Evolutionary conservation across 1,284 basidiomycete species (phyloP).

Genomic region (Mycena sp.): DNA sequence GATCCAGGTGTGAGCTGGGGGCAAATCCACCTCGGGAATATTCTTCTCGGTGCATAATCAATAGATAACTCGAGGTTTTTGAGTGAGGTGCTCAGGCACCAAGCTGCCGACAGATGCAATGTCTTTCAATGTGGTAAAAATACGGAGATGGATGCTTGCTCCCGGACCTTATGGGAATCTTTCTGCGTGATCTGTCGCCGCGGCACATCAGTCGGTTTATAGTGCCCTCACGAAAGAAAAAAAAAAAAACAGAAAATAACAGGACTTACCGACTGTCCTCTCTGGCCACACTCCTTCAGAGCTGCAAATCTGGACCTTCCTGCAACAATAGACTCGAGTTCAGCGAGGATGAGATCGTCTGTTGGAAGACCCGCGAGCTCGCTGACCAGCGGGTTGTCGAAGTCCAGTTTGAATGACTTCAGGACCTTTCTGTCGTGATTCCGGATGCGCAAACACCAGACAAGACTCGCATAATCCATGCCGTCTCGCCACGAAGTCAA

Average conservation of each 20-base stretch:
- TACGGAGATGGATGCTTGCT: too few species aligned
- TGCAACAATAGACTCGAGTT: too few species aligned
- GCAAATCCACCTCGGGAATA: background rate
- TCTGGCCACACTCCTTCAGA: background rate
- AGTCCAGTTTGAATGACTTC: too few species aligned
- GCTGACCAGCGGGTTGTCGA: too few species aligned
- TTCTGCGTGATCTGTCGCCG: too few species aligned
- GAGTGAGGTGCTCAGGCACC: background rate
- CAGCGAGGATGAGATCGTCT: too few species aligned
- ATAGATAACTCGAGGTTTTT: background rate
- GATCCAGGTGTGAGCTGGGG: background rate
- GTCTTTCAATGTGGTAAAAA: too few species aligned
- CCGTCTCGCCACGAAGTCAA: conserved; percentile 3
- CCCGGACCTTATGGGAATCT: background rate
- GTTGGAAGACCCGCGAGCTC: too few species aligned
- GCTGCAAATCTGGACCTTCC: background rate
- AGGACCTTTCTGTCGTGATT: too few species aligned
- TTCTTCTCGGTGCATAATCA: background rate
- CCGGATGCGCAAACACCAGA: conserved; percentile 7
- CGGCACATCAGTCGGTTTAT: too few species aligned
- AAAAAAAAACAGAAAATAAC: background rate
- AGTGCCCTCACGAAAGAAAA: background rate
- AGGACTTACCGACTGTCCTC: background rate
- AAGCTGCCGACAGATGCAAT: too few species aligned
- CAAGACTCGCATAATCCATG: background rate